Conservation (phyloP, 176 grass and related monocot genomes). For the Musa schizocarpa region DNA sequence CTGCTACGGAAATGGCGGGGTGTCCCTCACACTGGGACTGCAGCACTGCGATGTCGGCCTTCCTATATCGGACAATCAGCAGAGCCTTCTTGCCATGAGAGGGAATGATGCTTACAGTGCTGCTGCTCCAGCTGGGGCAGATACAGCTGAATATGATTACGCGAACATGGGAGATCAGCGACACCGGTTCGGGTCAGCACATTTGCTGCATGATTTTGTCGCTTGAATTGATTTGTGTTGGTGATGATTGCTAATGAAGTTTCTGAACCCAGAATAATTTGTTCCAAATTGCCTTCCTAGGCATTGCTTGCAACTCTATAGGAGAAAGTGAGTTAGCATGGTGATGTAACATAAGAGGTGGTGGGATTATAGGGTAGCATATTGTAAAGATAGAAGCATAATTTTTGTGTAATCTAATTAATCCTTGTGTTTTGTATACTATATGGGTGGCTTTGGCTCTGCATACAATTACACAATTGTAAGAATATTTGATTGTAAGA, state of each 20-base stretch:
- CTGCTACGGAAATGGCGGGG: conserved; percentile 39
- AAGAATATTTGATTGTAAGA: conserved; percentile 3
- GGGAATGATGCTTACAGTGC: conserved; percentile 46
- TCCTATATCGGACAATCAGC: conserved; percentile 40
- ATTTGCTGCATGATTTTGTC: conserved; percentile 93
- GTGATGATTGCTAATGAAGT: background rate
- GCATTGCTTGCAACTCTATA: background rate
- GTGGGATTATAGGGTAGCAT: conserved; percentile 11
- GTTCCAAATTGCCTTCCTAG: background rate
- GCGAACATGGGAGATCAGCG: conserved; percentile 40
- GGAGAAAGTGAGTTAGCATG: conserved; percentile 1
- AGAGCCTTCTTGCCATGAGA: conserved; percentile 31
- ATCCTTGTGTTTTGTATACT: conserved; percentile 3
- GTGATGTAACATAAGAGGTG: conserved; percentile 2
- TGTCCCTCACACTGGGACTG: conserved; percentile 76
- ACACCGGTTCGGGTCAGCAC: conserved; percentile 38
- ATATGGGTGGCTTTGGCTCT: background rate
- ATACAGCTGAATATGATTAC: conserved; percentile 33
- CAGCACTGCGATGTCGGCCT: conserved; percentile 48
- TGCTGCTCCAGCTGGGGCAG: conserved; percentile 21
- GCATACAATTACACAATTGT: background rate
- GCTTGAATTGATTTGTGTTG: conserved; percentile 34
- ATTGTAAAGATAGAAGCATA: conserved; percentile 17
- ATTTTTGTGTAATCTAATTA: conserved; percentile 7
- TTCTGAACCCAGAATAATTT: conserved; percentile 11